phyloP scores from a whole-genome alignment of 257 asterid genomes.

The Salvia hispanica region DNA sequence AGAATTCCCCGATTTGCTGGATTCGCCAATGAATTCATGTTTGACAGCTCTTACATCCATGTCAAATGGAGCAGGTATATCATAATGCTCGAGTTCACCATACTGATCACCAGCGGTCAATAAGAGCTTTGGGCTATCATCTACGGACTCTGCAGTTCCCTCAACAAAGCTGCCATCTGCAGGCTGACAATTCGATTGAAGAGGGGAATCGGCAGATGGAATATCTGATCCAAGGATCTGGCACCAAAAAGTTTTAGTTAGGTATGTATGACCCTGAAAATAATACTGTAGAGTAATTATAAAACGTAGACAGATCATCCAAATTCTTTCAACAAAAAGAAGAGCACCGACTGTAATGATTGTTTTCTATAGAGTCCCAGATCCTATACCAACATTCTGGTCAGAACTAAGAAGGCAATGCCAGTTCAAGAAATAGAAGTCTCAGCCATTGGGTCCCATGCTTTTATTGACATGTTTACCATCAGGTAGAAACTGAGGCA shows the following conservation, averaged over 20 bases:
- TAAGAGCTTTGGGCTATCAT: conserved; percentile 38
- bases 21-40: conserved; percentile 75
- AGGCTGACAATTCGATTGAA: conserved; percentile 40
- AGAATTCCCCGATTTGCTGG: conserved; percentile 49
- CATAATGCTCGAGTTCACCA: conserved; percentile 42
- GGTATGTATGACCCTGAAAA: neutral
- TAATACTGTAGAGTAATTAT: neutral
- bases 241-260: conserved; percentile 22
- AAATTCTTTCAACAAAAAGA: neutral
- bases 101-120: conserved; percentile 37
- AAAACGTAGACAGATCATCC: neutral
- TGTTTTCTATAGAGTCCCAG: neutral
- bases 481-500: neutral
- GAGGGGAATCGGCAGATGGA: conserved; percentile 42
- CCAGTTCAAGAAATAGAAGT: too few species aligned
- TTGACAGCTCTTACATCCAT: conserved; percentile 51
- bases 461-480: neutral
- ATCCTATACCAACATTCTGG: too few species aligned
- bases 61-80: conserved; percentile 45
- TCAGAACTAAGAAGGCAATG: too few species aligned
- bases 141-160: conserved; percentile 47
- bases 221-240: conserved; percentile 71
- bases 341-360: neutral
- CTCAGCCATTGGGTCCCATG: too few species aligned
- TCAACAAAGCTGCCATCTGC: conserved; percentile 45